phyloP scores from a whole-genome alignment of 2,329 filamentous ascomycete species.

The Colletotrichum eremochloae region DNA sequence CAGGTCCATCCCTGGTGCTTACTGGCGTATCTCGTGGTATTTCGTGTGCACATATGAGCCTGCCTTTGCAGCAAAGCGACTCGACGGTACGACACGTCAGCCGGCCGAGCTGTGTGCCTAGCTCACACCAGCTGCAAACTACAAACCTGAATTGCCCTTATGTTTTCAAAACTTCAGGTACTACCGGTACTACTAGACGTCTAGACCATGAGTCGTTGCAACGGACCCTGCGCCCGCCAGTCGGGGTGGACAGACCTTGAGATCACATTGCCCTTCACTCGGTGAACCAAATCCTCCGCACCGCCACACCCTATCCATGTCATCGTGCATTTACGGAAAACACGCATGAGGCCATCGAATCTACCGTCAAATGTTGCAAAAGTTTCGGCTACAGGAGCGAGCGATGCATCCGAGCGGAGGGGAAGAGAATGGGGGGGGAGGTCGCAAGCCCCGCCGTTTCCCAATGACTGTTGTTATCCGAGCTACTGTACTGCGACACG shows the following conservation, averaged over 20 bases:
- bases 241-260: constrained; percentile 21
- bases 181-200: neutral
- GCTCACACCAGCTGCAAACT: neutral
- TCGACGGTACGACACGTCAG: neutral
- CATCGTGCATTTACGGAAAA: neutral
- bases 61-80: neutral
- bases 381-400: constrained; percentile 17
- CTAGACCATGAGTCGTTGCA: neutral
- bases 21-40: neutral
- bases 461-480: constrained; percentile 2
- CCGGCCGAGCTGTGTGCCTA: neutral
- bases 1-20: neutral
- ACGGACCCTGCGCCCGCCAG: constrained; percentile 1
- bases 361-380: constrained; percentile 8
- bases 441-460: constrained; percentile 12
- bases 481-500: neutral
- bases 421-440: no score
- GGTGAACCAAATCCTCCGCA: constrained; percentile 21
- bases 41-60: neutral
- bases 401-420: constrained; percentile 15
- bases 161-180: neutral
- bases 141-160: neutral
- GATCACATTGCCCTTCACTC: constrained; percentile 18
- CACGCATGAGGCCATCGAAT: constrained; percentile 6
- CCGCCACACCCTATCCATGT: neutral